Evolutionary conservation across 805 yeast genomes (phyloP).

Genomic region (Ogataea ramenticola): DNA sequence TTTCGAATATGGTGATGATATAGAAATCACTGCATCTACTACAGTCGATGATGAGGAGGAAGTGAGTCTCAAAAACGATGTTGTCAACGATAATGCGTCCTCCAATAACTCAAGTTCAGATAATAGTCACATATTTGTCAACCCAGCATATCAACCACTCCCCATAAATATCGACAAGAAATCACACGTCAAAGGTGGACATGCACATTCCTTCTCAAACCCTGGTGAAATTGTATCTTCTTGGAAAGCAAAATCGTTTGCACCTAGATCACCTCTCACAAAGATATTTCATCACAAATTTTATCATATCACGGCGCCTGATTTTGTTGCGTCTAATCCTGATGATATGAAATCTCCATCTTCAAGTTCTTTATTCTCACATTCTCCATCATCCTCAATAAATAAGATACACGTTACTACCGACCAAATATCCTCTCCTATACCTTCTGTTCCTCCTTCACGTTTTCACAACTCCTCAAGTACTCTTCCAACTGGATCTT

Average conservation of each 20-base stretch:
- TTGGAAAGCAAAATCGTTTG: constrained; percentile 4
- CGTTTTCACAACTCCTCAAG: background rate
- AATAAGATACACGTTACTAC: background rate
- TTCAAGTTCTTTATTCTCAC: background rate
- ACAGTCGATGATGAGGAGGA: background rate
- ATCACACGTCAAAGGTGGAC: background rate
- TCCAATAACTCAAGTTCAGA: background rate
- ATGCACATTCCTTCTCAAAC: constrained; percentile 20
- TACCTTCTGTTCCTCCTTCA: background rate
- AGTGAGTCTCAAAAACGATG: no score
- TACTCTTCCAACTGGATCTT: background rate
- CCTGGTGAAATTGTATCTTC: constrained; percentile 13
- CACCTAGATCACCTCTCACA: constrained; percentile 16
- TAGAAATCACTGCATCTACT: background rate
- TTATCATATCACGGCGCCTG: constrained; percentile 16
- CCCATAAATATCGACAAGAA: background rate
- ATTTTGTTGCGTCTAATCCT: background rate
- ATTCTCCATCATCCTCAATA: background rate
- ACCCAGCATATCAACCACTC: background rate
- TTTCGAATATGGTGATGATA: constrained; percentile 1
- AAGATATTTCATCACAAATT: constrained; percentile 14
- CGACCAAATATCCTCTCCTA: background rate
- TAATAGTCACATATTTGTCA: background rate
- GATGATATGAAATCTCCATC: background rate
- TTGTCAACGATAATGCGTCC: no score